These are phyloP conservation scores for Coemansia javaensis DNA, from an alignment of 192 early-diverging fungal genomes.

Conservation along the genomic window DNA sequence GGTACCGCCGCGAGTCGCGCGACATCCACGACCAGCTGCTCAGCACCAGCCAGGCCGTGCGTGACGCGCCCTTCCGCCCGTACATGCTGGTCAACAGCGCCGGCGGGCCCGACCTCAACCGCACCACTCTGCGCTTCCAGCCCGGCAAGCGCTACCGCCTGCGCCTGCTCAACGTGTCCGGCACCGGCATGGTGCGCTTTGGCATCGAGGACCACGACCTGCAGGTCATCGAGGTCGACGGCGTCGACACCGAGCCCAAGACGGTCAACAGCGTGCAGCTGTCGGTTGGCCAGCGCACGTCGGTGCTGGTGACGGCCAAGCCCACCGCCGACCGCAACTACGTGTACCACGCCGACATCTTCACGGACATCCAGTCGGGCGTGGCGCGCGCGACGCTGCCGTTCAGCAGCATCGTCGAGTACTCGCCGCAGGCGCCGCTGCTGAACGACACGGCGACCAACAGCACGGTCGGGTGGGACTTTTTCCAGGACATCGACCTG, in stretches of 20 bases:
- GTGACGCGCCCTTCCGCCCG: conserved; percentile 26
- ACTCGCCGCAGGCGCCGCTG: conserved; percentile 18
- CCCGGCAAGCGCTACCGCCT: conserved; percentile 81
- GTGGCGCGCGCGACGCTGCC: conserved; percentile 33
- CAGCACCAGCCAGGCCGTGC: conserved; percentile 38
- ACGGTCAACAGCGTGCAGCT: conserved; percentile 55
- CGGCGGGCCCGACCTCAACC: conserved; percentile 54
- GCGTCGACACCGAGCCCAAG: conserved; percentile 59
- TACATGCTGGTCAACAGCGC: conserved; percentile 54
- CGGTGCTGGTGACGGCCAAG: conserved; percentile 74
- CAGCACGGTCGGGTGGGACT: conserved; percentile 40
- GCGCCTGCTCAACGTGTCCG: conserved; percentile 74
- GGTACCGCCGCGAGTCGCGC: conserved; percentile 61
- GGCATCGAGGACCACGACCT: conserved; percentile 75
- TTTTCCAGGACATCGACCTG: conserved; percentile 59
- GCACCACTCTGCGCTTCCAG: conserved; percentile 54
- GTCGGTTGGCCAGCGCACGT: conserved; percentile 71
- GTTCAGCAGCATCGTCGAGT: conserved; percentile 36
- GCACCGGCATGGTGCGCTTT: conserved; percentile 66
- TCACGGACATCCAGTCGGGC: conserved; percentile 40
- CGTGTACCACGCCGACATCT: conserved; percentile 65
- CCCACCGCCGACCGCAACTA: conserved; percentile 59
- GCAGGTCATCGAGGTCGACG: conserved; percentile 79
- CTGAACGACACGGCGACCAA: conserved; percentile 9
- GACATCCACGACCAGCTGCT: conserved; percentile 57